phyloP scores from a whole-genome alignment of 768 basidiomycete species.

The Boletus pseudo-olivaceus region DNA sequence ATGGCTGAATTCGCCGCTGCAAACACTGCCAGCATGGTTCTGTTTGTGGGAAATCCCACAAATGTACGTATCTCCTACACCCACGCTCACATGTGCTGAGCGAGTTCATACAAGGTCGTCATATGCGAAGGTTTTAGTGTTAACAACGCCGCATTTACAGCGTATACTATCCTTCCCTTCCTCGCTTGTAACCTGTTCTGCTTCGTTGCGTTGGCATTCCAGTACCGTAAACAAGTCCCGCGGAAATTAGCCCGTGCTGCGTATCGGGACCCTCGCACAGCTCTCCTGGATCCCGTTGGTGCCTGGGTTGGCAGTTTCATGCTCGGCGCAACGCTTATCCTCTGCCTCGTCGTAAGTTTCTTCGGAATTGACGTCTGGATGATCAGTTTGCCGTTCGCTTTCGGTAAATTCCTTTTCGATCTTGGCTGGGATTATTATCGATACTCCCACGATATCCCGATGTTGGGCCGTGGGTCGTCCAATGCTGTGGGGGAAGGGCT shows the following conservation, averaged over 20 bases:
- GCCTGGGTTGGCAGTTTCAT: conserved; percentile 71
- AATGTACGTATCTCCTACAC: conserved; percentile 43
- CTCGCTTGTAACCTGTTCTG: conserved; percentile 63
- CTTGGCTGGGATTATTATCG: conserved; percentile 54
- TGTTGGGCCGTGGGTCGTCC: conserved; percentile 9
- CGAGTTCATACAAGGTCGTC: conserved; percentile 44
- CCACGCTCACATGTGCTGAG: not conserved
- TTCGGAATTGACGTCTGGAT: conserved; percentile 78
- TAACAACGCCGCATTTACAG: conserved; percentile 75
- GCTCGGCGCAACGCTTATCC: conserved; percentile 62
- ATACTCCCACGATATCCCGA: conserved; percentile 25
- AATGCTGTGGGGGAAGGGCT: not conserved
- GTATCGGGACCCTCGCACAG: conserved; percentile 50
- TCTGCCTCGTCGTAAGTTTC: conserved; percentile 74
- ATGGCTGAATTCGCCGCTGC: conserved; percentile 76
- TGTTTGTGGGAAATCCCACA: conserved; percentile 89
- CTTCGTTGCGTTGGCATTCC: conserved; percentile 52
- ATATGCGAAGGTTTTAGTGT: conserved; percentile 83
- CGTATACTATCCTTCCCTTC: conserved; percentile 81
- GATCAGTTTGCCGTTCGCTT: conserved; percentile 79
- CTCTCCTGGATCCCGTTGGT: conserved; percentile 68
- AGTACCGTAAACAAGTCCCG: conserved; percentile 59
- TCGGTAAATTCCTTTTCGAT: conserved; percentile 69
- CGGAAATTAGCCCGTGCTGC: conserved; percentile 35
- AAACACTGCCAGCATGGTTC: conserved; percentile 71